Percentiles rank a stretch among this genome's conserved stretches.
phyloP scores from a whole-genome alignment of 371 early-diverging fungal species.

The Mortierella sp. region DNA sequence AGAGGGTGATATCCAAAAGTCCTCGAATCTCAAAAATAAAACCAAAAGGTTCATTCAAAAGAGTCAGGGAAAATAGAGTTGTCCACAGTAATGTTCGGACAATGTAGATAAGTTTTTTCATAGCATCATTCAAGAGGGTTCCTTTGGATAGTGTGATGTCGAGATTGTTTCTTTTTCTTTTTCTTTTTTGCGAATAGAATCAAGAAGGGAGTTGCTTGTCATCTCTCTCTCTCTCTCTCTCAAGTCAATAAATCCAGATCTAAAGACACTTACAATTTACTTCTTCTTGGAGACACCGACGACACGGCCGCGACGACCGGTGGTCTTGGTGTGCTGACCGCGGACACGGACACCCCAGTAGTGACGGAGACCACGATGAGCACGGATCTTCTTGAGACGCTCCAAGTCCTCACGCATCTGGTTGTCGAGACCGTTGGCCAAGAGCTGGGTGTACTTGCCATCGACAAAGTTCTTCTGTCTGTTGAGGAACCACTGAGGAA shows the following conservation, averaged over 20 bases:
- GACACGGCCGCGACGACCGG: slow-evolving; percentile 95
- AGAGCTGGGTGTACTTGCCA: slow-evolving; percentile 93
- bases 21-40: too few species aligned
- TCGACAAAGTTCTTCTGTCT: slow-evolving; percentile 97
- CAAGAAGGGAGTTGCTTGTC: neutral
- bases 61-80: slow-evolving; percentile 3
- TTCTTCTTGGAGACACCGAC: slow-evolving; percentile 99
- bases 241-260: slow-evolving; percentile 2
- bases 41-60: too few species aligned
- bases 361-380: slow-evolving; percentile 96
- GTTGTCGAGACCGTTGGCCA: slow-evolving; percentile 96
- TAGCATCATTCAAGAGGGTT: slow-evolving; percentile 36
- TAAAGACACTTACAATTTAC: slow-evolving; percentile 54
- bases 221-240: neutral
- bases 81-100: slow-evolving; percentile 21
- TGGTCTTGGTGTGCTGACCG: slow-evolving; percentile 98
- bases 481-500: slow-evolving; percentile 99
- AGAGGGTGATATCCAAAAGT: too few species aligned
- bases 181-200: neutral
- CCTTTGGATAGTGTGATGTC: neutral
- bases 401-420: slow-evolving; percentile 97
- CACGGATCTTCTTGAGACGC: slow-evolving; percentile 96
- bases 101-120: slow-evolving; percentile 62
- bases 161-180: neutral
- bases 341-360: slow-evolving; percentile 94